Percentiles rank a stretch among this genome's conserved stretches.
These are phyloP conservation scores for Agaricus blazei DNA, from an alignment of 768 basidiomycete species.

Conservation along the genomic window DNA sequence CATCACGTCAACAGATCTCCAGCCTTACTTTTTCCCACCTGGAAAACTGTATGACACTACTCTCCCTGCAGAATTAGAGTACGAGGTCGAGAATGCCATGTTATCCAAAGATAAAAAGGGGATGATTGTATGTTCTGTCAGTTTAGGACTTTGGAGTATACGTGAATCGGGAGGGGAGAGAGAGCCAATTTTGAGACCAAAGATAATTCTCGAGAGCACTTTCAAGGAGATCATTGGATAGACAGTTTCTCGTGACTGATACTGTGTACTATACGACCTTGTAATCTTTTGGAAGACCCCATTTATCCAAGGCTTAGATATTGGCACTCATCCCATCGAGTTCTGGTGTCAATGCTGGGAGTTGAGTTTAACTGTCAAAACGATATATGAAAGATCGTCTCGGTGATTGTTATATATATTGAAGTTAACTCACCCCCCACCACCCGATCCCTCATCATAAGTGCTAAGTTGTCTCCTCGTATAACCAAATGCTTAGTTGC, in stretches of 20 bases:
- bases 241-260: not conserved
- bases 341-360: too few relatives aligned
- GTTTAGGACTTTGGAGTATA: slow-evolving; percentile 2
- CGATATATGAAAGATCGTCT: too few relatives aligned
- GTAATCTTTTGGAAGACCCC: too few relatives aligned
- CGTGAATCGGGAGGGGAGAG: not conserved
- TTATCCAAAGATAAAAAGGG: slow-evolving; percentile 7
- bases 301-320: too few relatives aligned
- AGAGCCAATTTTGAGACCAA: slow-evolving; percentile 6
- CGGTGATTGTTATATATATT: too few relatives aligned
- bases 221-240: slow-evolving; percentile 10
- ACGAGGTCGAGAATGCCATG: slow-evolving; percentile 15
- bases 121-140: slow-evolving; percentile 2
- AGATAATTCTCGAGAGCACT: slow-evolving; percentile 13
- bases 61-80: slow-evolving; percentile 19
- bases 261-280: too few relatives aligned
- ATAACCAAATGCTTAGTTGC: too few relatives aligned
- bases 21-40: slow-evolving; percentile 13
- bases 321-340: too few relatives aligned
- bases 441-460: too few relatives aligned
- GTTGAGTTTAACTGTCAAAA: too few relatives aligned
- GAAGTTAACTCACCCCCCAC: too few relatives aligned
- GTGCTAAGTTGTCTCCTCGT: too few relatives aligned
- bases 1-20: slow-evolving; percentile 21
- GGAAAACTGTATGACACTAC: slow-evolving; percentile 10